Conservation (phyloP, 495 filamentous ascomycete genomes). For the Xylaria sp. region DNA sequence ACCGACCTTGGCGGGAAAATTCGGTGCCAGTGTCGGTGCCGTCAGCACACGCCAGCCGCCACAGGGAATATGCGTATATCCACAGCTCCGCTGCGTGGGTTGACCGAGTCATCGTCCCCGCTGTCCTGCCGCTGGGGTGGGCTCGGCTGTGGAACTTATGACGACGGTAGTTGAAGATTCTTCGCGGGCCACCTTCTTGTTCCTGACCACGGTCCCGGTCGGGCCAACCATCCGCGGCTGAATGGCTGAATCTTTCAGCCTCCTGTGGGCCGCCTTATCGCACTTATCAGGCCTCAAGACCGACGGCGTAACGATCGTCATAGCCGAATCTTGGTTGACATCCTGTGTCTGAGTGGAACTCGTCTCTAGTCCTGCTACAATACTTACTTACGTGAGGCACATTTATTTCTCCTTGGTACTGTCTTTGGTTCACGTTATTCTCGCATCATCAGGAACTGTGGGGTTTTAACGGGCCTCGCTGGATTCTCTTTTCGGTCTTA, state of each 20-base stretch:
- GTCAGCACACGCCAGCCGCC: conserved; percentile 17
- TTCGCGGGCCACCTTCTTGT: conserved; percentile 24
- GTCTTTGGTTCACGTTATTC: background rate
- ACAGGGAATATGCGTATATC: too few species aligned
- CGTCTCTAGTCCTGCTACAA: background rate
- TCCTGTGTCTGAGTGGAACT: background rate
- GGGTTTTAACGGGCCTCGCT: conserved; percentile 11
- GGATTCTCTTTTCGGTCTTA: conserved; percentile 9
- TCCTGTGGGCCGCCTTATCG: conserved; percentile 23
- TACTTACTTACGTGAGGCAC: background rate
- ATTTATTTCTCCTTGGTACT: background rate
- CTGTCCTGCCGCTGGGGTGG: conserved; percentile 20
- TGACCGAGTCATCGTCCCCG: conserved; percentile 24
- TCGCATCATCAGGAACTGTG: conserved; percentile 16
- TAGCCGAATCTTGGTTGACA: conserved; percentile 8
- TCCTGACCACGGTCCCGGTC: conserved; percentile 2
- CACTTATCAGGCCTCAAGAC: conserved; percentile 8
- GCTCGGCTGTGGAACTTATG: conserved; percentile 22
- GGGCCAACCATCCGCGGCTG: background rate
- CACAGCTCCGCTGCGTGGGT: conserved; percentile 20
- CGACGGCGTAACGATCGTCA: conserved; percentile 15
- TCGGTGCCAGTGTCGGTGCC: conserved; percentile 1
- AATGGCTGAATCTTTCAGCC: conserved; percentile 18
- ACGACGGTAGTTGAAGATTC: conserved; percentile 23
- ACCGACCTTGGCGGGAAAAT: conserved; percentile 4